Percentiles rank a stretch among this genome's conserved stretches.
Conservation (phyloP, 1,284 basidiomycete genomes). For the Termitomyces sp. region DNA sequence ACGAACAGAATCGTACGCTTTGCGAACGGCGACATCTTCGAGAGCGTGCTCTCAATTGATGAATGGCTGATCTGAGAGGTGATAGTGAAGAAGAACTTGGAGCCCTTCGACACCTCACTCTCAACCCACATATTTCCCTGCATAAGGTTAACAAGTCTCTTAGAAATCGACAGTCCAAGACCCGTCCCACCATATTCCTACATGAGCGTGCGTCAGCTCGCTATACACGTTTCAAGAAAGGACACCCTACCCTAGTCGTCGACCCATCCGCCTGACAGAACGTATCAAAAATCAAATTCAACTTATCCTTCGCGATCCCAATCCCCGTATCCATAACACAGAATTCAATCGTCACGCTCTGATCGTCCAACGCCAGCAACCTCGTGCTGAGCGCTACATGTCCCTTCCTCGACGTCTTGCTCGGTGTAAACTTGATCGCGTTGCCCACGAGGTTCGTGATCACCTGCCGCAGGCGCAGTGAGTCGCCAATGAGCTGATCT, state of each 20-base stretch:
- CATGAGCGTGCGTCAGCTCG: not conserved
- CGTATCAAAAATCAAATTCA: slow-evolving; percentile 98
- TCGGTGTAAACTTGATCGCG: slow-evolving; percentile 93
- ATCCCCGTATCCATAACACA: slow-evolving; percentile 98
- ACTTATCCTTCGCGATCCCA: slow-evolving; percentile 98
- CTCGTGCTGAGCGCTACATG: slow-evolving; percentile 89
- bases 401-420: slow-evolving; percentile 74
- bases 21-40: slow-evolving; percentile 75
- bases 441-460: slow-evolving; percentile 95
- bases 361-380: slow-evolving; percentile 68
- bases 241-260: slow-evolving; percentile 67
- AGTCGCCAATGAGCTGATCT: slow-evolving; percentile 96
- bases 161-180: slow-evolving; percentile 92
- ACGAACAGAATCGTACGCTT: slow-evolving; percentile 85
- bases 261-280: slow-evolving; percentile 99
- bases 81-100: slow-evolving; percentile 97
- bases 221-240: not conserved
- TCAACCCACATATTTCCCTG: slow-evolving; percentile 99
- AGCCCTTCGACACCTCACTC: slow-evolving; percentile 87
- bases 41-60: slow-evolving; percentile 65
- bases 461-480: slow-evolving; percentile 87
- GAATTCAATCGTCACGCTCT: slow-evolving; percentile 89
- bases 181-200: slow-evolving; percentile 98
- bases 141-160: slow-evolving; percentile 96
- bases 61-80: slow-evolving; percentile 77